Evolutionary conservation across 169 alveolate species (phyloP).

Genomic region (Plasmodium gonderi): DNA sequence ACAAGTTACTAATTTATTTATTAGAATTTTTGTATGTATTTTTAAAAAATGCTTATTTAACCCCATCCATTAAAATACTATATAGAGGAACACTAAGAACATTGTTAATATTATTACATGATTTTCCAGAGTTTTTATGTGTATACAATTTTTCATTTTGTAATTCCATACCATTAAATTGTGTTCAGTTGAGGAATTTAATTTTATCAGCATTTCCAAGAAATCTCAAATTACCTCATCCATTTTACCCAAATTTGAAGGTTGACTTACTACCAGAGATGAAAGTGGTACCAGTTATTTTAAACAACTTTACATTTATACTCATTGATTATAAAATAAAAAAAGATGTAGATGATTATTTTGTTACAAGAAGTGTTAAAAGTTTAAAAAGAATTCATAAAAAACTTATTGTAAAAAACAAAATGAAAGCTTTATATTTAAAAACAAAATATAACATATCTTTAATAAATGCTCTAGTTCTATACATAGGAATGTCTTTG

Average conservation of each 20-base stretch:
- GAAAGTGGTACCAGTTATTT: slow-evolving; percentile 86
- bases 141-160: slow-evolving; percentile 92
- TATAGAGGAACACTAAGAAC: slow-evolving; percentile 85
- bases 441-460: slow-evolving; percentile 83
- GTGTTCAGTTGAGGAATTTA: slow-evolving; percentile 91
- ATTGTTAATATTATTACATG: slow-evolving; percentile 91
- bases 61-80: slow-evolving; percentile 42
- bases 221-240: slow-evolving; percentile 88
- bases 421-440: slow-evolving; percentile 76
- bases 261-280: slow-evolving; percentile 93
- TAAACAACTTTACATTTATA: slow-evolving; percentile 66
- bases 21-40: slow-evolving; percentile 76
- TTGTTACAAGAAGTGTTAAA: slow-evolving; percentile 12
- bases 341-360: slow-evolving; percentile 67
- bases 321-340: slow-evolving; percentile 76
- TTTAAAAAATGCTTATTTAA: slow-evolving; percentile 75
- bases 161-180: slow-evolving; percentile 90
- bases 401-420: slow-evolving; percentile 74
- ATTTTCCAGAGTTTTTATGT: slow-evolving; percentile 96
- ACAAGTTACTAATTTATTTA: slow-evolving; percentile 79
- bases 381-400: slow-evolving; percentile 70
- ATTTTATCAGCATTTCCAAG: slow-evolving; percentile 93
- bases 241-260: slow-evolving; percentile 88
- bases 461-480: slow-evolving; percentile 85
- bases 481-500: slow-evolving; percentile 82